Evolutionary conservation across 257 asterid species (phyloP).

Genomic region (Nicotiana knightiana): DNA sequence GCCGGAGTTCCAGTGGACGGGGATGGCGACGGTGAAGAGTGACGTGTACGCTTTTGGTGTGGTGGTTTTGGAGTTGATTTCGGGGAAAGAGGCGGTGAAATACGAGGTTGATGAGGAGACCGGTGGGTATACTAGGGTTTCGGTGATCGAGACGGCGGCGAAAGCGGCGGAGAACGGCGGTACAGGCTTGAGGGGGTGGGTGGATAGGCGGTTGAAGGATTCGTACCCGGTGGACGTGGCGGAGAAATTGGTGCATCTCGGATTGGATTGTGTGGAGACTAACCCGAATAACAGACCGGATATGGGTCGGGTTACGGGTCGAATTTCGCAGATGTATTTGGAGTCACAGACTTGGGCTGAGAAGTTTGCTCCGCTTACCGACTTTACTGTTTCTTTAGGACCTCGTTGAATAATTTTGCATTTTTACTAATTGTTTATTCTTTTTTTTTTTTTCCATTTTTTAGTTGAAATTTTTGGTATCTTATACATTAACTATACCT

Average conservation of each 20-base stretch:
- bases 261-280: slow-evolving; percentile 70
- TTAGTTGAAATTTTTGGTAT: neutral
- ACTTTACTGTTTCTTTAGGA: slow-evolving; percentile 66
- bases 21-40: slow-evolving; percentile 52
- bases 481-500: neutral
- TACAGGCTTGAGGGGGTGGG: slow-evolving; percentile 68
- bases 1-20: slow-evolving; percentile 70
- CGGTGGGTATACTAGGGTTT: slow-evolving; percentile 53
- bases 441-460: neutral
- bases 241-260: slow-evolving; percentile 59
- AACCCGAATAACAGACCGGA: slow-evolving; percentile 80
- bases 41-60: slow-evolving; percentile 93
- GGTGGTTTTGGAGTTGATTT: slow-evolving; percentile 66
- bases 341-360: slow-evolving; percentile 61
- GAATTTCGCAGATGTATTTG: slow-evolving; percentile 72
- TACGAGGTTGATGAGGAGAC: slow-evolving; percentile 54
- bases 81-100: slow-evolving; percentile 77
- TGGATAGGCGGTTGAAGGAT: slow-evolving; percentile 73
- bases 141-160: slow-evolving; percentile 61
- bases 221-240: slow-evolving; percentile 97
- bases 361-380: slow-evolving; percentile 46
- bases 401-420: slow-evolving; percentile 35
- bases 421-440: neutral
- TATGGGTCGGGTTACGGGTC: slow-evolving; percentile 71
- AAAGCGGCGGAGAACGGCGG: slow-evolving; percentile 48